These are phyloP conservation scores for Trichoderma asperelloides DNA, from an alignment of 495 filamentous ascomycete species.

Conservation along the genomic window DNA sequence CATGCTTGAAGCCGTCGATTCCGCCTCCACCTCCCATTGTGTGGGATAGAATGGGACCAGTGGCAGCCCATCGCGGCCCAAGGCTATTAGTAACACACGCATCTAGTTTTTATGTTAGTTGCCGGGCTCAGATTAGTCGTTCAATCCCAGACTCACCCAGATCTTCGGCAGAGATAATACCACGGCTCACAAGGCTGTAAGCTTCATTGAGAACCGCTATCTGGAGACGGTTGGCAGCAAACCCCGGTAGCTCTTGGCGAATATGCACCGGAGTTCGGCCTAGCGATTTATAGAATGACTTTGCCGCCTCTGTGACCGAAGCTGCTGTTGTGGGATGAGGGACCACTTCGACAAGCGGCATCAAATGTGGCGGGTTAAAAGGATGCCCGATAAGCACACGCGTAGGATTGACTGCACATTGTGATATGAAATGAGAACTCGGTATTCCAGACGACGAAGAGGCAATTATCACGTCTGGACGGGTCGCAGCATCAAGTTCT, in stretches of 20 bases:
- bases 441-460: neutral
- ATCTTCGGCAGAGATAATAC: neutral
- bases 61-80: neutral
- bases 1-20: neutral
- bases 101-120: neutral
- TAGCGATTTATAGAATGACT: neutral
- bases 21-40: neutral
- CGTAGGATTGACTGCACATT: neutral
- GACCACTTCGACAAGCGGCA: conserved; percentile 53
- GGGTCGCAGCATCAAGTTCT: neutral
- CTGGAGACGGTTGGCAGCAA: neutral
- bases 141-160: neutral
- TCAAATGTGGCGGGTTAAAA: conserved; percentile 57
- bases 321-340: conserved; percentile 32
- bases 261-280: neutral
- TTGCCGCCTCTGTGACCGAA: neutral
- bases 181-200: neutral
- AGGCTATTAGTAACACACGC: neutral
- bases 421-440: neutral
- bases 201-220: neutral
- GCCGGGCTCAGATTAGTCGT: too few species aligned
- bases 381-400: conserved; percentile 50
- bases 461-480: neutral
- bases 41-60: neutral
- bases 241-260: neutral